A percentile compares a stretch with the other conserved stretches of the same genome.
These are phyloP conservation scores for Oryza meridionalis DNA, from an alignment of 176 grass and related monocot species.

Conservation along the genomic window DNA sequence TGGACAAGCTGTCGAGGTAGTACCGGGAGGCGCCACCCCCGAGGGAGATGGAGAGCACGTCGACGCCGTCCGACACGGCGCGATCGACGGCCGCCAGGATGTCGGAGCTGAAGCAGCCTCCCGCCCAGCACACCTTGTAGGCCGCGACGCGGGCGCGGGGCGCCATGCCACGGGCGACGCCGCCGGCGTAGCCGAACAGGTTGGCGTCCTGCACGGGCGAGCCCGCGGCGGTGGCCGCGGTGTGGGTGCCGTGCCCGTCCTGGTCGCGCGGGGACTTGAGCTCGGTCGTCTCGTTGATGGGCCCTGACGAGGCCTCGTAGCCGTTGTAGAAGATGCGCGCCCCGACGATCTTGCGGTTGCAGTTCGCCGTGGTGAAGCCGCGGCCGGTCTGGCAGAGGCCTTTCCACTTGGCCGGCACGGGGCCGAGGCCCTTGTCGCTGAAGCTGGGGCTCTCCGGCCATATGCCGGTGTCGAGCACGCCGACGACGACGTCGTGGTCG, in stretches of 20 bases:
- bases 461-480: slow-evolving; percentile 97
- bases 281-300: slow-evolving; percentile 88
- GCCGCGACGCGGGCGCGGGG: slow-evolving; percentile 83
- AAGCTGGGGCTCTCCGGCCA: slow-evolving; percentile 98
- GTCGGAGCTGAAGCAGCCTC: slow-evolving; percentile 99
- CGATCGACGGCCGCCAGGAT: slow-evolving; percentile 94
- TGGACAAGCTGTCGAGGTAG: slow-evolving; percentile 79
- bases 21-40: slow-evolving; percentile 86
- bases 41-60: slow-evolving; percentile 98
- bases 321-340: slow-evolving; percentile 90
- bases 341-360: slow-evolving; percentile 88
- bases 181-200: slow-evolving; percentile 79
- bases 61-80: slow-evolving; percentile 90
- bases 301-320: slow-evolving; percentile 84
- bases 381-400: slow-evolving; percentile 81
- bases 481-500: slow-evolving; percentile 84
- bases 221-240: slow-evolving; percentile 82
- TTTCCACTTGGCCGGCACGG: slow-evolving; percentile 77
- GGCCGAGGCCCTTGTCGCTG: slow-evolving; percentile 75
- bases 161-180: slow-evolving; percentile 91
- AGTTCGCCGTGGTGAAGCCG: slow-evolving; percentile 66
- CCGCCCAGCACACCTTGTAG: slow-evolving; percentile 98
- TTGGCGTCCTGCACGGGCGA: slow-evolving; percentile 69
- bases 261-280: slow-evolving; percentile 96
- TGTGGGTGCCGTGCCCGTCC: slow-evolving; percentile 98